Evolutionary conservation across 345 rosid genomes (phyloP).

Genomic region (Eucalyptus cloeziana): DNA sequence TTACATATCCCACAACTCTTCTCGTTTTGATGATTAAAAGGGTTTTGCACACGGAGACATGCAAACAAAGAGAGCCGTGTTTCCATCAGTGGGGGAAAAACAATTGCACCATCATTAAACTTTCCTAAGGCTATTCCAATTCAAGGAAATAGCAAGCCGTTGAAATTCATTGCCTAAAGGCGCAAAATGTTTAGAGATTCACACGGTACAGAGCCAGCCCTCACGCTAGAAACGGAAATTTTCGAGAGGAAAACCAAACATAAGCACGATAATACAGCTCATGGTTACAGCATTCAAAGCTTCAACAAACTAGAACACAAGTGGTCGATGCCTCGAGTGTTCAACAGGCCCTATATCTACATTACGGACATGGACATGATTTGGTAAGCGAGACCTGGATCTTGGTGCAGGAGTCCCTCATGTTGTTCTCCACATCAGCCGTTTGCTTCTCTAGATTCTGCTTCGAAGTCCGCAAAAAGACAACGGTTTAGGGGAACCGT

Average conservation of each 20-base stretch:
- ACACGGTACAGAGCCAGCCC: background rate
- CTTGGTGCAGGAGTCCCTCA: slow-evolving; percentile 87
- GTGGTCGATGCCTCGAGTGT: background rate
- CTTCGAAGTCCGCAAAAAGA: slow-evolving; percentile 42
- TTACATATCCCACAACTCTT: background rate
- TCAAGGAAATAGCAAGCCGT: background rate
- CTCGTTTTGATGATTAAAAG: background rate
- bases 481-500: background rate
- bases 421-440: slow-evolving; percentile 70
- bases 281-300: background rate
- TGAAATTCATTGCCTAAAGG: background rate
- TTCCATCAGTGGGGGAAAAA: background rate
- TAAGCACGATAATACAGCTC: background rate
- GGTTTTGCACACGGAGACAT: background rate
- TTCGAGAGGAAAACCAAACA: background rate
- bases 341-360: background rate
- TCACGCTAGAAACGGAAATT: background rate
- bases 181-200: background rate
- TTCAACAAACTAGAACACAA: background rate
- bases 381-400: slow-evolving; percentile 77
- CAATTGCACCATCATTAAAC: background rate
- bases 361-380: slow-evolving; percentile 54
- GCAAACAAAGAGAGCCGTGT: background rate
- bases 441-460: slow-evolving; percentile 84
- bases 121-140: background rate